Evolutionary conservation across 768 basidiomycete species (phyloP).

Genomic region (Tubosaeta sp.): DNA sequence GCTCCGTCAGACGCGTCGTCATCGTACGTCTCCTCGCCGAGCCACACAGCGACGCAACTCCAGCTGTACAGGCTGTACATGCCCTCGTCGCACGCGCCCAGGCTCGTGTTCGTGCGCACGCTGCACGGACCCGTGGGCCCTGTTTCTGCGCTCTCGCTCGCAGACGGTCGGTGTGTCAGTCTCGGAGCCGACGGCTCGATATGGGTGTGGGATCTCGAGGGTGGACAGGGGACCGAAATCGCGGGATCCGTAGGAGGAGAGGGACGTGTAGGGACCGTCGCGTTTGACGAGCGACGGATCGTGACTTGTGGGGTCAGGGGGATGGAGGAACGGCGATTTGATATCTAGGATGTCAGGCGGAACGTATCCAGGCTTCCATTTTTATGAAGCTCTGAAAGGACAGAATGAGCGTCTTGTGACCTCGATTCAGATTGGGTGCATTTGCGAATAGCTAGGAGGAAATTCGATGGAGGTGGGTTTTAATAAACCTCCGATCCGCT

Average conservation of each 20-base stretch:
- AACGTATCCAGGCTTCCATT: too few species aligned
- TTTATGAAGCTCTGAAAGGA: too few species aligned
- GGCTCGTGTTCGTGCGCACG: constrained; percentile 66
- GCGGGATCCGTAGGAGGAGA: constrained; percentile 29
- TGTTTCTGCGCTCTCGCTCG: constrained; percentile 62
- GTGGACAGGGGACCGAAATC: constrained; percentile 37
- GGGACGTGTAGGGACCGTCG: constrained; percentile 41
- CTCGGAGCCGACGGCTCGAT: constrained; percentile 66
- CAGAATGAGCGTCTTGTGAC: too few species aligned
- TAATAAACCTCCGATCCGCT: background rate
- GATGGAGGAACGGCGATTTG: constrained; percentile 33
- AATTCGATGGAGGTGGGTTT: too few species aligned
- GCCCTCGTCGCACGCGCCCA: constrained; percentile 55
- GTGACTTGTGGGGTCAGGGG: constrained; percentile 40
- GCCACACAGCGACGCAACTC: constrained; percentile 49
- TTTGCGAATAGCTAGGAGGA: background rate
- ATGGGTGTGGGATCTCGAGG: constrained; percentile 87
- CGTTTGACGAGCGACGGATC: constrained; percentile 74
- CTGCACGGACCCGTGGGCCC: constrained; percentile 68
- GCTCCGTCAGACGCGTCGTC: constrained; percentile 15
- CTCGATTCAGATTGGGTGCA: background rate
- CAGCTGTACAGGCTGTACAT: constrained; percentile 74
- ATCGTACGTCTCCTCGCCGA: constrained; percentile 32
- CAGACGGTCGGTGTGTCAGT: constrained; percentile 82
- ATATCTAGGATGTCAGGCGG: constrained; percentile 19